A percentile compares a stretch with the other conserved stretches of the same genome.
Conservation (phyloP, 2,329 filamentous ascomycete genomes). For the Ophiostoma montium region DNA sequence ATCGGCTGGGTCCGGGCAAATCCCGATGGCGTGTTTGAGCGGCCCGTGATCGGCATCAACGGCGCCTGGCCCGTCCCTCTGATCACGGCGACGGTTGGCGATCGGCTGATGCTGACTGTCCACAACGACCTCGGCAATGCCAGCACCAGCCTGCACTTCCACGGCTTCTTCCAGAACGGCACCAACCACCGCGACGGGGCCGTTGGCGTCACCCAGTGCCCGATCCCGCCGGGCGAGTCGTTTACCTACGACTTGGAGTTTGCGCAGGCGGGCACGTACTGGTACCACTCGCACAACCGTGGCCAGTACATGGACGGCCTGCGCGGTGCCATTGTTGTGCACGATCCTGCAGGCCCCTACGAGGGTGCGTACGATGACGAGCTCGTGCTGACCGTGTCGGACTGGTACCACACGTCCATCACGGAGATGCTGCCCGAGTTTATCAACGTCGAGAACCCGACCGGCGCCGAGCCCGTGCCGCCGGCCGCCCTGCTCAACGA, state of each 20-base stretch:
- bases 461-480: conserved; percentile 50
- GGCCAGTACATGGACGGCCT: conserved; percentile 56
- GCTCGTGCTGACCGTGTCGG: conserved; percentile 50
- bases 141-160: conserved; percentile 52
- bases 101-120: conserved; percentile 43
- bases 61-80: conserved; percentile 57
- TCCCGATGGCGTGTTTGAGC: conserved; percentile 50
- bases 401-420: conserved; percentile 54
- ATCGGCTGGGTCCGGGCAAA: conserved; percentile 57
- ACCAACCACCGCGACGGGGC: conserved; percentile 60
- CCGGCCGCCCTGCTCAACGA: conserved; percentile 60
- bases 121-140: conserved; percentile 48
- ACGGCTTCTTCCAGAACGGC: conserved; percentile 54
- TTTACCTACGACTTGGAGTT: conserved; percentile 51
- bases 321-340: conserved; percentile 47
- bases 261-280: conserved; percentile 51
- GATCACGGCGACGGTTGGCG: conserved; percentile 48
- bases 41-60: conserved; percentile 62
- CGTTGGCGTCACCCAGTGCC: conserved; percentile 49
- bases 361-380: conserved; percentile 46
- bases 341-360: conserved; percentile 47
- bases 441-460: conserved; percentile 39
- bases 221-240: conserved; percentile 45
- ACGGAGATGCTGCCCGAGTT: conserved; percentile 30
- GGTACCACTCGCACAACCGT: conserved; percentile 59